Evolutionary conservation across 768 basidiomycete species (phyloP), one percentile per base, ranked within the genome.

Genomic region (Lactarius deliciosus): DNA sequence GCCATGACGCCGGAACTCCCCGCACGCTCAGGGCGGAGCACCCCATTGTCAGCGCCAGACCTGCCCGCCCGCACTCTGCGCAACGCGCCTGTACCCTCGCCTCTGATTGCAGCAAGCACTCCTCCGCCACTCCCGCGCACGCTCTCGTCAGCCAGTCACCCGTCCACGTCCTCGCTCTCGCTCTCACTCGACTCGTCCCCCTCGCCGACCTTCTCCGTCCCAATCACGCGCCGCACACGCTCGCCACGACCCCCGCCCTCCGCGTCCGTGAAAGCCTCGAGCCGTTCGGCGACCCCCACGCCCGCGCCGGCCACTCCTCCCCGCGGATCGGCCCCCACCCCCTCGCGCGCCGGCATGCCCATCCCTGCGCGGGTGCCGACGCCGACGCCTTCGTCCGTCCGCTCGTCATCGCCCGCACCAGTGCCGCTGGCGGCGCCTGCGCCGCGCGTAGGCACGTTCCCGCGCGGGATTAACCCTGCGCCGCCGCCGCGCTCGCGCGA

Each of bases 401-500:
- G 41, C 18, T 41, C 60, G 3, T 41, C 55, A 15, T 60, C 55
- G n/a, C 50, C 50, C 11, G 50, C 6, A 5, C 50, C 50, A 0
- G 25, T 53, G 50, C 50, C 50, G 13, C 50, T 53, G 2, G 50
- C 15, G 25, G 34, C 9, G 5, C 64, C 30, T n/a, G 22, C 25
- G 25, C 50, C 60, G 20, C 60, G 60, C 20, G 11, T 7, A 7
- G 43, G 25, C 6, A 13, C 55, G 3, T 56, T 32, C n/a, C 16
- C 45, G 3, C 65, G 65, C 11, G 56, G 30, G 65, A 5, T 36
- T 28, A 78, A 81, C 70, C 83, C 83, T n/a, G 83, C 82, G 1
- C 86, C 83, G 0, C 84, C 86, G 3, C 89, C 90, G 20, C 81
- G 90, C 59, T 90, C 89, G 63, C 78, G 79, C 25, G 85, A 89